Base-by-base conservation (phyloP, 1,139 yeast genomes). In the Groenewaldozyma auringiensis region DNA sequence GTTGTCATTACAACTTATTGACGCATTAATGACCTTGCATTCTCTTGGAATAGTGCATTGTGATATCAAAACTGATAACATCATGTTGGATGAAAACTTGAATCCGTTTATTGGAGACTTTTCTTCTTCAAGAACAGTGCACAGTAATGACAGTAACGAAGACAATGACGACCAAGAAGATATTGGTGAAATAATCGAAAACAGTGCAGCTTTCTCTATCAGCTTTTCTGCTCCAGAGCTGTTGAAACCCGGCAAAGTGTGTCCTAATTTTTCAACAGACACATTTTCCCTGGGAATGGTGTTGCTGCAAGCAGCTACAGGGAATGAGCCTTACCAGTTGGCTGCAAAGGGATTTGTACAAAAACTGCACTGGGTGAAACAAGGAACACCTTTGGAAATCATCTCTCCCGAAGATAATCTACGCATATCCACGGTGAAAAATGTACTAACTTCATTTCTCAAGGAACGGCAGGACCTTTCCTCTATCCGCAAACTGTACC, bases 21-120 rank as follows among this genome's bases (percentile, higher is more conserved):
- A 65, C 3, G 89, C 86, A 0, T 62, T 85, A 37, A 61, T 68
- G 16, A 77, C 68, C 51, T 69, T 86, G 20, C 87, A 83, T 52
- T 55, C 66, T 0, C 61, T 68, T 37, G 66, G 69, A 13, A 72
- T 84, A 13, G 76, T 85, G 18, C 95, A 85, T 59, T 83, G 94
- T 57, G 95, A 85, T 62, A 87, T 3, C 61, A 89, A 92, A 61
- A 96, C 97, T 0, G 97, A 89, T 58, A 92, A 92, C 62, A 83
- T 92, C 34, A 68, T 89, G 42, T 67, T 92, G 32, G 86, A 81
- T 58, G 62, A 67, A 1, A 56, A 66, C 31, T 38, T 47, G 35
- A 43, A 47, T 32, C 51, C 51, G 4, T 39, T 40, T 29, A 42
- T 53, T n/a, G 58, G 52, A 11, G 59, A 56, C 41, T 56, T 56